A percentile compares a stretch with the other conserved stretches of the same genome.
Conservation (phyloP, 1,139 yeast species). For the Suhomyces yuchorum region DNA sequence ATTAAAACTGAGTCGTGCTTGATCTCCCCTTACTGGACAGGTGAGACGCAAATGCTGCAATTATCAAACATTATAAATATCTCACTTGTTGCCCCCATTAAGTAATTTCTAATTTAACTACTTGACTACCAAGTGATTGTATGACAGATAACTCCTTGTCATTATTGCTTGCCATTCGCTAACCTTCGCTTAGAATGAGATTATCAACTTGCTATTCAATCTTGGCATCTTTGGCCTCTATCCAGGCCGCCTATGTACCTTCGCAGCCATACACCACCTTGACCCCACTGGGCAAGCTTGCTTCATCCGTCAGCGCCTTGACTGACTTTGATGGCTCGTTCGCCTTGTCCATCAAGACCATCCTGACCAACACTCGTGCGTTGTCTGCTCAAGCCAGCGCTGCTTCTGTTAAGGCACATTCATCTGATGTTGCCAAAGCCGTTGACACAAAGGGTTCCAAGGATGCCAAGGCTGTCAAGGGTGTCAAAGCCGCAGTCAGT, state of each 20-base stretch:
- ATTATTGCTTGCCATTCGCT: conserved; percentile 7
- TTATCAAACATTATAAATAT: conserved; percentile 6
- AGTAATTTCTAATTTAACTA: conserved; percentile 6
- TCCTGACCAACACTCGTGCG: conserved; percentile 24
- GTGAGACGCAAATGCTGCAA: neutral
- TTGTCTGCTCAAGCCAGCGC: conserved; percentile 21
- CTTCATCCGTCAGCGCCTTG: conserved; percentile 24
- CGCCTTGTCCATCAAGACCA: conserved; percentile 29
- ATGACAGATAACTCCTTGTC: neutral
- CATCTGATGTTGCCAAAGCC: conserved; percentile 22
- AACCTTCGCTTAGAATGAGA: conserved; percentile 9
- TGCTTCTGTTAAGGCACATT: conserved; percentile 18
- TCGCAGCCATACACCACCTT: conserved; percentile 31
- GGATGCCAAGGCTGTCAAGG: conserved; percentile 2
- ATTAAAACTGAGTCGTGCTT: conserved; percentile 3
- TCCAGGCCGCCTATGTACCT: conserved; percentile 25
- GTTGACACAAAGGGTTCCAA: conserved; percentile 15
- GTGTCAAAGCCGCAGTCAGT: conserved; percentile 13
- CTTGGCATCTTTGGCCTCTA: conserved; percentile 18
- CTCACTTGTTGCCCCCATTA: conserved; percentile 8
- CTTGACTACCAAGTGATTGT: neutral
- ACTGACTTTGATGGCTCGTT: conserved; percentile 30
- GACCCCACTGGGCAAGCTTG: conserved; percentile 29
- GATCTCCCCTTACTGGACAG: neutral
- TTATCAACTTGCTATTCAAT: conserved; percentile 12